Evolutionary conservation across 2,329 filamentous ascomycete species (phyloP).

Genomic region (Penicillium thymicola): DNA sequence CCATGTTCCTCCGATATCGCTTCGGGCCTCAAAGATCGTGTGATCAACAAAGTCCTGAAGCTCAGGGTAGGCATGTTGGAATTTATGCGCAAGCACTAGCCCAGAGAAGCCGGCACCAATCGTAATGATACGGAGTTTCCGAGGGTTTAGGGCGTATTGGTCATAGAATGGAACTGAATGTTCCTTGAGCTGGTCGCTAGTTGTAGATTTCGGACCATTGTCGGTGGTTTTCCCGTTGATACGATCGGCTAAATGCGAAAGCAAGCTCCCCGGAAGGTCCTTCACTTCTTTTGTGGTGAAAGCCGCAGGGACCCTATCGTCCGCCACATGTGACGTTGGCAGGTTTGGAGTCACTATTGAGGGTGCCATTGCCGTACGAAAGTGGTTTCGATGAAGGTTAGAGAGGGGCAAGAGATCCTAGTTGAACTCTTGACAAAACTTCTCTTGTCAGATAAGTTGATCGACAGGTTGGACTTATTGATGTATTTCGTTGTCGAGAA

Average conservation of each 20-base stretch:
- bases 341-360: background rate
- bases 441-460: background rate
- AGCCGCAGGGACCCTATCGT: background rate
- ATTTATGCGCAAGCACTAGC: conserved; percentile 41
- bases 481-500: background rate
- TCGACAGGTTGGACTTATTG: background rate
- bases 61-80: conserved; percentile 36
- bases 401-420: background rate
- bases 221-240: background rate
- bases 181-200: background rate
- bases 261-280: background rate
- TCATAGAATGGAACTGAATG: background rate
- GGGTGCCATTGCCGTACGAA: background rate
- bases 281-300: background rate
- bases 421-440: background rate
- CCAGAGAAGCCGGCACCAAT: conserved; percentile 31
- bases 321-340: background rate
- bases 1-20: conserved; percentile 22
- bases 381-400: background rate
- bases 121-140: conserved; percentile 19
- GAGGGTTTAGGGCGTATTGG: conserved; percentile 23
- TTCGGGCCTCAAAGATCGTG: conserved; percentile 44
- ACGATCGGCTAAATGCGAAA: background rate
- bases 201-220: background rate
- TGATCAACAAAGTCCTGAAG: conserved; percentile 33